Evolutionary conservation across 306 rosid genomes (phyloP), one percentile per base, ranked within the genome.

Genomic region (Cucumis hystrix): DNA sequence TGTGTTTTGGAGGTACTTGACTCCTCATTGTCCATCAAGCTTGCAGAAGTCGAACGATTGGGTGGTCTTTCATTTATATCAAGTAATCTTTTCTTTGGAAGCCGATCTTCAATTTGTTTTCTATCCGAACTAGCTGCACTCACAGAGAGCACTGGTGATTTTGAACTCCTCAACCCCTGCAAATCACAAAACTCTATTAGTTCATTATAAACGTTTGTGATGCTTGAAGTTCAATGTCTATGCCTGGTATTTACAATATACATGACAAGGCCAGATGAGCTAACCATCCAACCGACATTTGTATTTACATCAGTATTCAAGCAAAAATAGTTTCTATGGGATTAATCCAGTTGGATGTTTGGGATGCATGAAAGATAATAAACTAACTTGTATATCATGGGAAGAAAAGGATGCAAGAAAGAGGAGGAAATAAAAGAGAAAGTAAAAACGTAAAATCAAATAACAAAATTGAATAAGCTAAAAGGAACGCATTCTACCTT

Each of bases 1-100:
- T 86, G 93, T 70, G 97, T 95, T 82, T 83, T 92, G 47, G 97
- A 95, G 73, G 91, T 77, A 86, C 97, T 92, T 49, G 86, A 78
- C 81, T 92, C 97, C 84, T 81, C 57, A 56, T 88, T 87, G 75
- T 84, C 88, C 52, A 55, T 84, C 49, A 88, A 86, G 82, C 87
- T 84, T 20, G 79, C 79, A 55, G 45, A 35, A 79, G 79, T 68
- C 56, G 79, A 86, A 67, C 75, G 74, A 58, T 86, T 82, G 30
- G 81, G 79, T 81, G 83, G 89, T 79, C 79, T 89, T 80, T 83
- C 78, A 77, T 91, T 90, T 64, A 85, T 88, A 83, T 86, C 93
- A 18, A 71, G 88, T 66, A 86, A 72, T 21, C 35, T 74, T 64
- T 76, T 60, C 78, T 63, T 82, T 68, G 13, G 70, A 25, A 66